Base-by-base conservation (phyloP, 805 yeast genomes). In the Metschnikowia gruessii region DNA sequence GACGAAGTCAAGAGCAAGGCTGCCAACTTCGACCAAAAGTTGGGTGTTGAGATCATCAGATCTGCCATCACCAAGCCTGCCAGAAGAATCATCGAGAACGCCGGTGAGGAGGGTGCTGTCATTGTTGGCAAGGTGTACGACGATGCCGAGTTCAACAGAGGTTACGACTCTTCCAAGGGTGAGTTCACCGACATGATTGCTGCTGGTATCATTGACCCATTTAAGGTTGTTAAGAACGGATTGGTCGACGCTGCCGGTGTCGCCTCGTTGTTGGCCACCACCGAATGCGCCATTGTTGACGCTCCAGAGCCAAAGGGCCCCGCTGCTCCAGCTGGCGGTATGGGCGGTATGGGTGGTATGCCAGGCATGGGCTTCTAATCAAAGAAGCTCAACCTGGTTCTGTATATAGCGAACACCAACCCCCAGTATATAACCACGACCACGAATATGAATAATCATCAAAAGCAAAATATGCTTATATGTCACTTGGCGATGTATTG, bases 91-190 rank as follows among this genome's bases (percentile, higher is more conserved):
- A 85, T 94, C 57, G 95, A 87, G 69, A 94, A 94, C 64, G 96
- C 99, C 41, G 98, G 97, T 61, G 92, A 89, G 63, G 98, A 92
- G 78, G 98, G 97, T 59, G 81, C 97, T 32, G 98, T 92, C 47
- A 83, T 92, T 64, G 96, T 91, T 52, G 97, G 97, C 50, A 89
- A 91, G 78, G 78, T 94, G 57, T 68, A 68, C 55, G 84, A 80
- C 51, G 70, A 72, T 46, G 77, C 75, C 32, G 87, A 87, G 56
- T 94, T 94, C 80, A 84, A 87, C 76, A 74, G 69, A 62, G 99
- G 99, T 69, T 91, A 83, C 76, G 92, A 94, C 74, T 83, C 96
- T 37, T 79, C 95, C 53, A 88, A 87, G 70, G 94, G 96, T 58
- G 89, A 88, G 73, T 88, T 81, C 76, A 89, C 94, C 54, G 96